Percentiles rank a stretch among this genome's conserved stretches.
Conservation (phyloP, 1,284 basidiomycete species). For the Cutaneotrichosporon cutaneum region DNA sequence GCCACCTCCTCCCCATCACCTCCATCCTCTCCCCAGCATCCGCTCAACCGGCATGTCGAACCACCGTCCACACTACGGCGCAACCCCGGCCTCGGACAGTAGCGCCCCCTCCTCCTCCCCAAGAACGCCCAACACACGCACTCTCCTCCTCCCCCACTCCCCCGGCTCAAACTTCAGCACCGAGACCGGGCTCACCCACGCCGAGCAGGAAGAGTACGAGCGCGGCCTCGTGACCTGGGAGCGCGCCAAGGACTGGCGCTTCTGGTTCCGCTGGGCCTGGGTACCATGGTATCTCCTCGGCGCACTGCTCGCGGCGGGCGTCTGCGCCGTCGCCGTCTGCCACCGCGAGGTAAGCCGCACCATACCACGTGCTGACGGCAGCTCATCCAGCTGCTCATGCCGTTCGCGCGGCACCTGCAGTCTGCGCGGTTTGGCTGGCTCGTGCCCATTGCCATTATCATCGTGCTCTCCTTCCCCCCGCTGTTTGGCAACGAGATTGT, state of each 20-base stretch:
- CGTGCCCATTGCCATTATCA: slow-evolving; percentile 46
- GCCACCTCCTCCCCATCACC: neutral
- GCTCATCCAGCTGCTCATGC: slow-evolving; percentile 36
- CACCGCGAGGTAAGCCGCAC: slow-evolving; percentile 32
- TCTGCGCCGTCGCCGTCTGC: slow-evolving; percentile 34
- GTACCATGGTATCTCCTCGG: slow-evolving; percentile 29
- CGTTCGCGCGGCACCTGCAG: slow-evolving; percentile 27
- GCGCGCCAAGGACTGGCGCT: slow-evolving; percentile 29
- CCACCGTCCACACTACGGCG: neutral
- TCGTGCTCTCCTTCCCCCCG: slow-evolving; percentile 53
- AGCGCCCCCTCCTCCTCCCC: neutral
- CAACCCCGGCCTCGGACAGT: neutral
- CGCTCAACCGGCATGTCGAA: neutral
- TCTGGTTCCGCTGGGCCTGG: slow-evolving; percentile 39
- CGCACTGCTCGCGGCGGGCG: slow-evolving; percentile 23
- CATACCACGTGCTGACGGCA: slow-evolving; percentile 3
- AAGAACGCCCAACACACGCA: neutral
- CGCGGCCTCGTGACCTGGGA: slow-evolving; percentile 37
- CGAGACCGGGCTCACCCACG: slow-evolving; percentile 23
- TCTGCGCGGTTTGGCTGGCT: slow-evolving; percentile 37
- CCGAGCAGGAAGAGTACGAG: slow-evolving; percentile 36
- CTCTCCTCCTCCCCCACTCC: neutral
- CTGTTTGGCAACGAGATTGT: slow-evolving; percentile 49
- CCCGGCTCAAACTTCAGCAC: slow-evolving; percentile 4
- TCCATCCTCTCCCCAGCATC: neutral